Base-by-base conservation (phyloP, 768 basidiomycete species). In the Leccinum aurantiacum region DNA sequence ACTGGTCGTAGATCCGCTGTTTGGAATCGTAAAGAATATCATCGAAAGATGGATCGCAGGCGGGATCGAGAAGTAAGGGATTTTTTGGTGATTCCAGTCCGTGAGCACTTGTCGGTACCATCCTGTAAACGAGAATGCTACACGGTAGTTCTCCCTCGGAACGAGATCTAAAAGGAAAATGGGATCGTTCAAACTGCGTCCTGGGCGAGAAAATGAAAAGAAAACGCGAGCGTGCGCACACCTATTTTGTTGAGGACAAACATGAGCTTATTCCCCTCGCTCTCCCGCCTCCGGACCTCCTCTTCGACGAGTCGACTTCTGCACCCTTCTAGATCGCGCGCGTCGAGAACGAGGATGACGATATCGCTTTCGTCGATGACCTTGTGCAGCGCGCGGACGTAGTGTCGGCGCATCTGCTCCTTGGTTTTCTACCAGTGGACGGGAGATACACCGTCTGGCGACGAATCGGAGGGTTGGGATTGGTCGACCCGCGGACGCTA, bases 61-160 rank as follows among this genome's bases (percentile, higher is more conserved):
- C 9, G 95, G 93, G 3, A 78, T 71, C 6, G 93, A 92, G 76
- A 82, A 91, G 76, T 92, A 98, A 0, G 92, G 90, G 11, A 98
- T 96, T 69, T 94, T 96, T 72, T 97, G 94, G 60, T 92, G 86
- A 68, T 98, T 98, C 95, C 96, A 99, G 71, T 99, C 95, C 53
- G 79, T 84, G 1, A 98, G 74, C 25, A 98, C 82, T 13, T 89
- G 85, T 33, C 92, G 87, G n/a, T n/a, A n/a, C n/a, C n/a, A n/a
- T n/a, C n/a, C n/a, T n/a, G n/a, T n/a, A n/a, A n/a, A n/a, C n/a
- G n/a, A n/a, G n/a, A n/a, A n/a, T n/a, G n/a, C n/a, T n/a, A n/a
- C n/a, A n/a, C n/a, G n/a, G n/a, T n/a, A n/a, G 65, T 96, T 96
- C 14, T 86, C 83, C 52, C 86, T 82, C 5, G 96, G 93, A 13